These are phyloP conservation scores for Candida silvatica DNA, from an alignment of 805 yeast genomes.

Conservation along the genomic window DNA sequence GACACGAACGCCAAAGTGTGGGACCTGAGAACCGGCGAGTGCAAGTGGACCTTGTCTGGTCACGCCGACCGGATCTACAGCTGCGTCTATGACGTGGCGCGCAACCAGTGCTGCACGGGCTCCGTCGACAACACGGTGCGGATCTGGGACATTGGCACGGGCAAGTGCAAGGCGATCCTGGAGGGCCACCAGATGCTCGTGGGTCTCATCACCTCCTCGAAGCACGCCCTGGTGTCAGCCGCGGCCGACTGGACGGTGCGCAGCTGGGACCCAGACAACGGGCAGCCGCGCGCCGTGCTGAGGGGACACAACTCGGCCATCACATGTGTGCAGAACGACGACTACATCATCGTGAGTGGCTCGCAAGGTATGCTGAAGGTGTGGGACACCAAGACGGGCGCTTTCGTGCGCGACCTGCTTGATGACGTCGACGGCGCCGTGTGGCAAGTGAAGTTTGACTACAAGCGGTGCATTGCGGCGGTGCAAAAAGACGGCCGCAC, in stretches of 20 bases:
- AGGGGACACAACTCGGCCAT: constrained; percentile 84
- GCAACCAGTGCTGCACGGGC: constrained; percentile 82
- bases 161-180: constrained; percentile 57
- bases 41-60: constrained; percentile 68
- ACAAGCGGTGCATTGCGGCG: constrained; percentile 82
- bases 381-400: constrained; percentile 79
- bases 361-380: constrained; percentile 80
- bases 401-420: constrained; percentile 63
- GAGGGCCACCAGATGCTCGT: constrained; percentile 89
- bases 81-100: constrained; percentile 70
- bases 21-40: constrained; percentile 71
- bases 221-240: constrained; percentile 76
- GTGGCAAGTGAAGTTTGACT: constrained; percentile 91
- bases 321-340: constrained; percentile 88
- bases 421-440: constrained; percentile 74
- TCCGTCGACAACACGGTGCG: constrained; percentile 83
- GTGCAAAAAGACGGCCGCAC: constrained; percentile 65
- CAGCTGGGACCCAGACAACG: constrained; percentile 85
- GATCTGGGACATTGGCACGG: constrained; percentile 83
- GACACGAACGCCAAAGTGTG: constrained; percentile 88
- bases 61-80: constrained; percentile 85
- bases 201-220: constrained; percentile 73
- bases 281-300: constrained; percentile 54
- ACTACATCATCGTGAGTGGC: constrained; percentile 79
- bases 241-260: constrained; percentile 93